These are phyloP conservation scores for Wallacemonas sp. DNA, from an alignment of 208 protist species.

Conservation along the genomic window DNA sequence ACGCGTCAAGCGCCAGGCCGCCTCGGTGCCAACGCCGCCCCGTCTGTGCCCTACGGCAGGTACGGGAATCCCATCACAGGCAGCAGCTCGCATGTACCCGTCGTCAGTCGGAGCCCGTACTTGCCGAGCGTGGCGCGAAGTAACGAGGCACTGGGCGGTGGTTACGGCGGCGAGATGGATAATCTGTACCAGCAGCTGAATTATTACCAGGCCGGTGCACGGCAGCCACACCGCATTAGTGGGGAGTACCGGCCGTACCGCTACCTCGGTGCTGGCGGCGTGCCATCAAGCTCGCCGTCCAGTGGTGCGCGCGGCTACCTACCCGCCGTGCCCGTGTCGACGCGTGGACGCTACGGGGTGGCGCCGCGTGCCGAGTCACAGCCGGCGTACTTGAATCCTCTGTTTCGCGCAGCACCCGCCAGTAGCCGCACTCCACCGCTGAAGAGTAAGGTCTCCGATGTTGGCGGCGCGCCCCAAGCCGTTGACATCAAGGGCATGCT, in stretches of 20 bases:
- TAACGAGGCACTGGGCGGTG: conserved; percentile 6
- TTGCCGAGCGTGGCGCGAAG: conserved; percentile 1
- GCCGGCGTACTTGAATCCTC: conserved; percentile 32
- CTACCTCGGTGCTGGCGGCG: neutral
- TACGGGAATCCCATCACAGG: conserved; percentile 4
- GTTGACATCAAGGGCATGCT: conserved; percentile 82
- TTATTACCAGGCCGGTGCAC: conserved; percentile 13
- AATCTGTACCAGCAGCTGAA: conserved; percentile 47
- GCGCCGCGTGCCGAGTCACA: conserved; percentile 11
- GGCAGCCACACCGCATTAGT: conserved; percentile 1
- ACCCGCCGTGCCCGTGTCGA: neutral
- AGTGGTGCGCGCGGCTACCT: conserved; percentile 16
- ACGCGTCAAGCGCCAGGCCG: conserved; percentile 7
- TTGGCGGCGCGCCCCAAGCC: conserved; percentile 16
- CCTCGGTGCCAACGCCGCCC: conserved; percentile 5
- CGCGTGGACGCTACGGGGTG: neutral
- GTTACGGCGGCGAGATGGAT: conserved; percentile 20
- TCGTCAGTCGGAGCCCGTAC: neutral
- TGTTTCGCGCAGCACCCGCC: conserved; percentile 30
- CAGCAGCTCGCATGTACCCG: conserved; percentile 2
- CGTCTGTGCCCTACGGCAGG: neutral
- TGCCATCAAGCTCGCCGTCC: neutral
- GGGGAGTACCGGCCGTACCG: conserved; percentile 1
- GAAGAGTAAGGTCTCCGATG: conserved; percentile 16
- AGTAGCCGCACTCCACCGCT: neutral